Percentiles rank a stretch among this genome's conserved stretches.
Evolutionary conservation across 2,329 filamentous ascomycete genomes (phyloP).

Genomic region (Rugonectria rugulosa): DNA sequence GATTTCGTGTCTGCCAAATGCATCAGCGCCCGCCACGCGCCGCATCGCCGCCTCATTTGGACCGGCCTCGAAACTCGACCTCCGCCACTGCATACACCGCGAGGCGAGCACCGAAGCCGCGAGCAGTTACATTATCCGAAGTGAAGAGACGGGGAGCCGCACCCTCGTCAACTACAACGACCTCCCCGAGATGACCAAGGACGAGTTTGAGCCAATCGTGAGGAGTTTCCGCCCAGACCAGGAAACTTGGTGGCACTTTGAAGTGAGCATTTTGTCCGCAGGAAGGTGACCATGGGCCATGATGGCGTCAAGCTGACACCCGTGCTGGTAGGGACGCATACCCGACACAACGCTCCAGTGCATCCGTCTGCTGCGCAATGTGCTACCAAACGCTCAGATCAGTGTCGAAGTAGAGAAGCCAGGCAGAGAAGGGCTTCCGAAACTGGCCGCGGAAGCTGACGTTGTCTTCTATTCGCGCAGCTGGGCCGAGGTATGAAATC

Average conservation of each 20-base stretch:
- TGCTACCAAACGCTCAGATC: constrained; percentile 55
- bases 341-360: constrained; percentile 67
- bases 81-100: constrained; percentile 67
- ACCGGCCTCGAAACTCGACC: constrained; percentile 49
- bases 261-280: constrained; percentile 54
- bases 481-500: constrained; percentile 69
- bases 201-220: constrained; percentile 63
- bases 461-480: constrained; percentile 76
- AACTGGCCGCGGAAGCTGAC: constrained; percentile 69
- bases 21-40: constrained; percentile 56
- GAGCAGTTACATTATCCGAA: constrained; percentile 74
- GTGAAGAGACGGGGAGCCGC: constrained; percentile 63
- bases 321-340: constrained; percentile 63
- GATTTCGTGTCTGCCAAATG: constrained; percentile 62
- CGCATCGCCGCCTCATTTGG: constrained; percentile 64
- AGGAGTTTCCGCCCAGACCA: constrained; percentile 46
- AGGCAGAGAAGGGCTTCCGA: constrained; percentile 62
- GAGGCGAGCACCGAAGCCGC: constrained; percentile 62
- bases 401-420: constrained; percentile 81
- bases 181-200: constrained; percentile 70
- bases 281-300: background rate
- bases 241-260: constrained; percentile 74
- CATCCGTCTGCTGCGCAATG: constrained; percentile 61
- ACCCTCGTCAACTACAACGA: constrained; percentile 76
- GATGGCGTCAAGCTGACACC: constrained; percentile 23